Conservation (phyloP, 2,329 filamentous ascomycete genomes). For the Fusarium sp. region DNA sequence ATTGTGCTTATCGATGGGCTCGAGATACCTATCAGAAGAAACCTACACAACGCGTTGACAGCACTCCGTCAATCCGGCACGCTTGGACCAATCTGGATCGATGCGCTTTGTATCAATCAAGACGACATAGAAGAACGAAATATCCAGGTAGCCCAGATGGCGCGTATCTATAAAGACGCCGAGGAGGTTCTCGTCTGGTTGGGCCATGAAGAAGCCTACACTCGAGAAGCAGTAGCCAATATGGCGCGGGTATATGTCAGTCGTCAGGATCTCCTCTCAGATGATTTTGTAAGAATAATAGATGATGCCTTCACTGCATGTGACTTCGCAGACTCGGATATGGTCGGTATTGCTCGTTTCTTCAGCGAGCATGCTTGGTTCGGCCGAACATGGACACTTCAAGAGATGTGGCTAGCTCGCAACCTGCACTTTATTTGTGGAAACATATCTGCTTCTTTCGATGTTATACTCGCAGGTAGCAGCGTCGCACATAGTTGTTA, state of each 20-base stretch:
- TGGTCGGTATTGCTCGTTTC: slow-evolving; percentile 2
- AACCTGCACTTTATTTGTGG: slow-evolving; percentile 9
- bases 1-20: neutral
- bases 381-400: slow-evolving; percentile 13
- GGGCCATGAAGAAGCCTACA: neutral
- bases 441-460: neutral
- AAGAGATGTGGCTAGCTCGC: slow-evolving; percentile 16
- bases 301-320: neutral
- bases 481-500: neutral
- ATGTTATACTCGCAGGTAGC: neutral
- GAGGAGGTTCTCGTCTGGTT: slow-evolving; percentile 12
- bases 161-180: neutral
- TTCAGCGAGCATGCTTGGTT: slow-evolving; percentile 12
- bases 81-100: slow-evolving; percentile 6
- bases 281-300: neutral
- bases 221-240: neutral
- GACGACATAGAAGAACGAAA: slow-evolving; percentile 6
- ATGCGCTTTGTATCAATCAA: slow-evolving; percentile 13
- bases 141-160: slow-evolving; percentile 1
- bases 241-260: slow-evolving; percentile 1
- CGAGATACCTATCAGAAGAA: neutral
- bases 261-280: slow-evolving; percentile 7
- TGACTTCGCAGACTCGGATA: neutral
- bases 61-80: neutral
- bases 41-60: neutral